Base-by-base conservation (phyloP, 306 rosid genomes). In the Cicer arietinum region DNA sequence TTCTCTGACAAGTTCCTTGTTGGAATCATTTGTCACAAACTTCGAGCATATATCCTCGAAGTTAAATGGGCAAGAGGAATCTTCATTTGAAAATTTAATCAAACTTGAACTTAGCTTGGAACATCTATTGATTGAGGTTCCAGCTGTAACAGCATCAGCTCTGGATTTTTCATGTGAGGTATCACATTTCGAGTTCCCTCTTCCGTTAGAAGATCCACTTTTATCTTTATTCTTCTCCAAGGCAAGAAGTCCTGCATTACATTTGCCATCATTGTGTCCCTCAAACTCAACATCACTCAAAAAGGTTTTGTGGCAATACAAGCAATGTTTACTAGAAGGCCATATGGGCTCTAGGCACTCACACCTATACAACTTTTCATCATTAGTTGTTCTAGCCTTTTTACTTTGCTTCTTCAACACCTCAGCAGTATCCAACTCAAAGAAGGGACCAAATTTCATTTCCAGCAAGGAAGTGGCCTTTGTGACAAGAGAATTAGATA, bases 261-360 rank as follows among this genome's bases (percentile, higher is more conserved):
- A 95, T 81, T 74, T 88, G 10, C 93, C 91, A 78, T 90, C 90
- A 76, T 65, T 84, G 77, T 95, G 99, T 50, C 84, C 89, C 77
- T 90, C 93, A 80, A 90, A 88, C 75, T 92, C 98, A 73, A 18
- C 80, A 86, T 89, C 94, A 76, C 77, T 80, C 25, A 12, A 58
- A 76, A 89, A 80, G 59, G 92, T 89, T 84, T 68, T 88, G 86
- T 95, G 99, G 80, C 99, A 95, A 83, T 82, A 90, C 71, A 85
- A 79, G 85, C 99, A 95, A 81, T 92, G 99, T 44, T 75, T 78
- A 81, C 98, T 88, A 79, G 83, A 81, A 67, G 96, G 88, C 93
- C 91, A 95, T 64, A 90, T 70, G 75, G 89, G 91, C 81, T 95
- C 98, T 71, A 95, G 85, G 86, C 99, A 95, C 78, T 84, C 89